Base-by-base conservation (phyloP, 345 rosid species). In the Alliaria petiolata region DNA sequence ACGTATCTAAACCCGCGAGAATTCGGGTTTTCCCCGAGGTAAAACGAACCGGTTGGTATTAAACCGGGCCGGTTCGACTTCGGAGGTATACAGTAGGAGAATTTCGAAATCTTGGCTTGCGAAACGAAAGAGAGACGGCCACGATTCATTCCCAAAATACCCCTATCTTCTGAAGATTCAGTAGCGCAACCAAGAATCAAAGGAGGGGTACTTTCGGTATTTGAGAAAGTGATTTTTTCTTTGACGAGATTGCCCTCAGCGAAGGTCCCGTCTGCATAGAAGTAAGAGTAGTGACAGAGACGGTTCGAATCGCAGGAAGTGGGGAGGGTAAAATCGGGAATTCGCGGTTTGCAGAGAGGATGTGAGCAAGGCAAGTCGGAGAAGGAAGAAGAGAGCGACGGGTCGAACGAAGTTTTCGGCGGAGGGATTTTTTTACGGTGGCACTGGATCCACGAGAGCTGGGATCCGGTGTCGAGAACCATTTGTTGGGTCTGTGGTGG, bases 261-360 rank as follows among this genome's bases (percentile, higher is more conserved):
- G 13, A 77, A 78, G 2, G 98, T 93, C 0, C 97, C 96, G 61
- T 93, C 95, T n/a, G 98, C 98, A 66, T 87, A 91, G 84, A 93
- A 93, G 82, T 89, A 93, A 17, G 96, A 90, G 62, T 93, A 93
- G 76, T 87, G 97, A 62, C 97, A 93, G 62, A 87, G 67, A 28
- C 87, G 83, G 78, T 87, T 87, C 56, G 87, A 83, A 70, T 90
- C 97, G 40, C 97, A 93, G 2, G 91, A 73, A 1, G 92, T 91
- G 8, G 98, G 95, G 36, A 93, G 89, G 84, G 95, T 83, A 72
- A 79, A 93, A 78, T 91, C 96, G 56, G 89, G 90, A 65, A 84
- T 76, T 16, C 88, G 73, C 0, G 98, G 93, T 81, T 90, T 90
- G 64, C 97, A 93, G 28, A 87, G 67, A 4, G 98, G 96, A 46